phyloP scores from a whole-genome alignment of 345 rosid genomes.

The Linum usitatissimum region DNA sequence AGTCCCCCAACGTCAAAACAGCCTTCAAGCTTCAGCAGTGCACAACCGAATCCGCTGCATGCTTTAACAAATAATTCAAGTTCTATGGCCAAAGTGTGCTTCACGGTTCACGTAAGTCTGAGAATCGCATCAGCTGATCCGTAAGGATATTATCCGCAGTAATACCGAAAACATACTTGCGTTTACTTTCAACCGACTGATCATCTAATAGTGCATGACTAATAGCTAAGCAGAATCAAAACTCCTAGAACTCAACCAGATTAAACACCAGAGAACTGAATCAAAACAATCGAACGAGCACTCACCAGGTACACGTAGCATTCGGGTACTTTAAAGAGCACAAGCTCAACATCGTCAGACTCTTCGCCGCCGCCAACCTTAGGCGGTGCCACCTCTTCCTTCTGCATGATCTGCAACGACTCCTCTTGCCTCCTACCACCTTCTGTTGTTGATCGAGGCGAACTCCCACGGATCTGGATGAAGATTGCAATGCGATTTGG shows the following conservation, averaged over 20 bases:
- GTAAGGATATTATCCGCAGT: neutral
- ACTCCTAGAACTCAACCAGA: constrained; percentile 33
- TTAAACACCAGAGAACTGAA: constrained; percentile 13
- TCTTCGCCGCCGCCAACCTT: constrained; percentile 37
- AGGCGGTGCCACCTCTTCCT: constrained; percentile 18
- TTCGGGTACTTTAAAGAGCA: constrained; percentile 81
- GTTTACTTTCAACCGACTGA: neutral
- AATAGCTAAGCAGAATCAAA: neutral
- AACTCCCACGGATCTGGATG: neutral
- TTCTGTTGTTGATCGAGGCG: neutral
- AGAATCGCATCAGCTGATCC: neutral
- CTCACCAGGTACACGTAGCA: constrained; percentile 43
- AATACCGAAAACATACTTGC: too few relatives aligned
- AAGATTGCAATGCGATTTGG: too few relatives aligned
- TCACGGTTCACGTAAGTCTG: neutral
- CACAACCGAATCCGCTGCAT: neutral
- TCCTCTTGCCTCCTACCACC: neutral
- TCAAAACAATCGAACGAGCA: neutral
- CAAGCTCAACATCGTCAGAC: constrained; percentile 52
- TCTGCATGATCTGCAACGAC: constrained; percentile 16
- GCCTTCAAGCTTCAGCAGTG: too few relatives aligned
- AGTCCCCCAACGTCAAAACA: too few relatives aligned
- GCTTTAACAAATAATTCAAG: neutral
- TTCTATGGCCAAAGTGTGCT: neutral
- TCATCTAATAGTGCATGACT: neutral